Evolutionary conservation across 108 stramenopile species (phyloP).

Genomic region (Conticribra guillardii): DNA sequence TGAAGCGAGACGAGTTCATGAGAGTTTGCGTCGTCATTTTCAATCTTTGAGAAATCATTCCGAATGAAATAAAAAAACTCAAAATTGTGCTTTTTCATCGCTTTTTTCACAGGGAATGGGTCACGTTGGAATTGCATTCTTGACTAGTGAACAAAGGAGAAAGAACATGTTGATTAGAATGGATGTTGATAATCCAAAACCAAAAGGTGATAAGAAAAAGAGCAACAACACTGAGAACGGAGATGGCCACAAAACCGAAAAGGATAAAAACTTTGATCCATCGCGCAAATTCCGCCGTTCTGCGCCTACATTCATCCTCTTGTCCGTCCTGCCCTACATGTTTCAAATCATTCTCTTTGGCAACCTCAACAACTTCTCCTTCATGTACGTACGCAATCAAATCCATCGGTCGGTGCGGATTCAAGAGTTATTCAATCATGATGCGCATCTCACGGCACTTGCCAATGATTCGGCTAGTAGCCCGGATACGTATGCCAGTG

Average conservation of each 20-base stretch:
- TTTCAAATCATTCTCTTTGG: conserved; percentile 83
- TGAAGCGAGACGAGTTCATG: too few relatives aligned
- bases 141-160: conserved; percentile 74
- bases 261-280: conserved; percentile 41
- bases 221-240: conserved; percentile 7
- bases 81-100: too few relatives aligned
- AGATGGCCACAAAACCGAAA: conserved; percentile 16
- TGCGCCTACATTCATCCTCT: conserved; percentile 81
- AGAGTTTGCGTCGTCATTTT: too few relatives aligned
- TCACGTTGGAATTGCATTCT: conserved; percentile 83
- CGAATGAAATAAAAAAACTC: too few relatives aligned
- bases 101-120: conserved; percentile 56
- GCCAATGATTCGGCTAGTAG: conserved; percentile 74
- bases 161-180: conserved; percentile 82
- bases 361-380: conserved; percentile 82
- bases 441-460: conserved; percentile 70
- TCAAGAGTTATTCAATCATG: conserved; percentile 80
- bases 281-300: conserved; percentile 67
- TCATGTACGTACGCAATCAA: conserved; percentile 72
- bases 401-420: conserved; percentile 83
- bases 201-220: background rate
- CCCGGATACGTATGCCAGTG: conserved; percentile 70
- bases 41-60: too few relatives aligned
- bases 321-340: conserved; percentile 86
- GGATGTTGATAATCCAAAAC: conserved; percentile 56